Conservation (phyloP, 1,284 basidiomycete species). For the Peniophora sp. region DNA sequence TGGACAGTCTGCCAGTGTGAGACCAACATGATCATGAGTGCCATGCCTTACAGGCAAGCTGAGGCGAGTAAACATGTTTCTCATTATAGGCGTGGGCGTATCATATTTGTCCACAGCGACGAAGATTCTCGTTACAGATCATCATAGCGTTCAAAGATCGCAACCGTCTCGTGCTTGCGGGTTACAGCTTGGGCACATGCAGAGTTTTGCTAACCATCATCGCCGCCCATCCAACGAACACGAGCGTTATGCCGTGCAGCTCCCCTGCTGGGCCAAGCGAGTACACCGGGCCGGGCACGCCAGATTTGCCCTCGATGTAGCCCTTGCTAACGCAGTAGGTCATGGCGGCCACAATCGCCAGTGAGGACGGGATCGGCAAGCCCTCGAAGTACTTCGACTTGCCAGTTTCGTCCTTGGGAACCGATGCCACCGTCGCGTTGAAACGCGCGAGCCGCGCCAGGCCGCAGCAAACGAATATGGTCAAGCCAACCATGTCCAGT, state of each 20-base stretch:
- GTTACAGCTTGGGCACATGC: slow-evolving; percentile 67
- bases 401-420: slow-evolving; percentile 84
- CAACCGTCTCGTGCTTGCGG: not conserved
- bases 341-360: slow-evolving; percentile 76
- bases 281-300: slow-evolving; percentile 69
- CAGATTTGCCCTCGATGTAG: slow-evolving; percentile 71
- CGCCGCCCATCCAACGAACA: slow-evolving; percentile 81
- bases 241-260: slow-evolving; percentile 64
- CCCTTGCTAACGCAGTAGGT: slow-evolving; percentile 80
- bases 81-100: too few relatives aligned
- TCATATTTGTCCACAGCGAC: not conserved
- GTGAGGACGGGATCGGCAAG: slow-evolving; percentile 90
- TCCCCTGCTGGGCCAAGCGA: slow-evolving; percentile 74
- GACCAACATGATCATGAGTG: too few relatives aligned
- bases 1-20: too few relatives aligned
- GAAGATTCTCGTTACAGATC: not conserved
- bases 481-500: slow-evolving; percentile 82
- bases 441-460: slow-evolving; percentile 95
- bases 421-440: slow-evolving; percentile 94
- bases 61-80: too few relatives aligned
- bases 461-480: slow-evolving; percentile 92
- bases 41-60: too few relatives aligned
- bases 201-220: slow-evolving; percentile 96
- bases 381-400: slow-evolving; percentile 97
- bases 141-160: not conserved